A percentile compares a stretch with the other conserved stretches of the same genome.
phyloP scores from a whole-genome alignment of 345 rosid genomes.

The Bruguiera parviflora region DNA sequence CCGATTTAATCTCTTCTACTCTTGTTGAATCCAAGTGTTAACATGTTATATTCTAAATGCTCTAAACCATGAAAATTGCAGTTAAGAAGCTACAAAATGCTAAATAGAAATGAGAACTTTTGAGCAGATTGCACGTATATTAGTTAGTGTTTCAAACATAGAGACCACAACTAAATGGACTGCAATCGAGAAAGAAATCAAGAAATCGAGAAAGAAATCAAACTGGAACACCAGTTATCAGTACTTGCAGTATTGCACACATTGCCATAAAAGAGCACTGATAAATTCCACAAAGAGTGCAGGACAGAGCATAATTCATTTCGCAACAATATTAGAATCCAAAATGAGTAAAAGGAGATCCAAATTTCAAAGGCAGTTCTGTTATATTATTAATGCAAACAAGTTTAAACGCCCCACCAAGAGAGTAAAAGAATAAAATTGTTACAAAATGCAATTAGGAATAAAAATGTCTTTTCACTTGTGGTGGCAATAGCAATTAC shows the following conservation, averaged over 20 bases:
- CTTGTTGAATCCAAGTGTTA: no score
- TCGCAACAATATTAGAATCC: neutral
- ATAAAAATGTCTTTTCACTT: constrained; percentile 3
- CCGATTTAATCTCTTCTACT: no score
- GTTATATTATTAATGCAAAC: neutral
- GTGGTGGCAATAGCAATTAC: constrained; percentile 35
- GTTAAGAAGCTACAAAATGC: no score
- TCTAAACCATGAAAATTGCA: no score
- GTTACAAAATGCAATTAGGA: neutral
- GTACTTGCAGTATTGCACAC: neutral
- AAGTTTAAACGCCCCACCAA: neutral
- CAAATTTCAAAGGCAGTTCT: constrained; percentile 1
- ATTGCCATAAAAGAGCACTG: neutral
- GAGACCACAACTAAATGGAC: no score
- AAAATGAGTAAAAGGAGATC: neutral
- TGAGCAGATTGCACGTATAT: no score
- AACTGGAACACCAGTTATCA: neutral
- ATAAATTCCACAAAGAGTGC: neutral
- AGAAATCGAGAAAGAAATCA: no score
- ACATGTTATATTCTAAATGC: no score
- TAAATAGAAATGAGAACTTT: no score
- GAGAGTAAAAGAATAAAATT: constrained; percentile 2
- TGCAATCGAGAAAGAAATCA: no score
- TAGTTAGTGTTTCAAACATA: no score
- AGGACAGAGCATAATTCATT: neutral